A percentile compares a stretch with the other conserved stretches of the same genome.
These are phyloP conservation scores for Cyphellophora attinorum DNA, from an alignment of 2,329 filamentous ascomycete species.

Conservation along the genomic window DNA sequence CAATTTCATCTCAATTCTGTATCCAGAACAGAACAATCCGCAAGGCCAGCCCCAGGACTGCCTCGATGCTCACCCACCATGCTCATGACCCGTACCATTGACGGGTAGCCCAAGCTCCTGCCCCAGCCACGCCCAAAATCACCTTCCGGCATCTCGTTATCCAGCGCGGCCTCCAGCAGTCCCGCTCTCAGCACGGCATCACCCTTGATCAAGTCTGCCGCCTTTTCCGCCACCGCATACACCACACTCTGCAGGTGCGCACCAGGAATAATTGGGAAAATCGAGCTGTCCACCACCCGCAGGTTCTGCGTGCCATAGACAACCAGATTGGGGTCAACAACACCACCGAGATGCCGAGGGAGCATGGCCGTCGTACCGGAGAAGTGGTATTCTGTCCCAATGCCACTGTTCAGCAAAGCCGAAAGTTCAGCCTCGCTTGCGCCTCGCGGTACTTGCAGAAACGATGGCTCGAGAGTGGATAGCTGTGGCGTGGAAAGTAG, in stretches of 20 bases:
- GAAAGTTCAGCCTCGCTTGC: slow-evolving; percentile 7
- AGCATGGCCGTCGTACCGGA: slow-evolving; percentile 26
- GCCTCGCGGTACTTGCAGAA: slow-evolving; percentile 8
- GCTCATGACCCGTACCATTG: too few relatives aligned
- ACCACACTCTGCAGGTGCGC: slow-evolving; percentile 27
- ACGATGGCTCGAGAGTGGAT: slow-evolving; percentile 6
- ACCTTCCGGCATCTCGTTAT: not conserved
- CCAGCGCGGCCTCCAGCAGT: slow-evolving; percentile 1
- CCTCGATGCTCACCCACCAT: too few relatives aligned
- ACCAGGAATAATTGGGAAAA: slow-evolving; percentile 24
- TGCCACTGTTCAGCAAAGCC: slow-evolving; percentile 2
- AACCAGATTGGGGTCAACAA: slow-evolving; percentile 22
- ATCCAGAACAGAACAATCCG: too few relatives aligned
- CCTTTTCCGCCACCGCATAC: slow-evolving; percentile 17
- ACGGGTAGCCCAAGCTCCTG: not conserved
- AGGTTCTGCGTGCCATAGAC: slow-evolving; percentile 24
- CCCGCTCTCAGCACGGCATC: slow-evolving; percentile 4
- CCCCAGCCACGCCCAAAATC: not conserved
- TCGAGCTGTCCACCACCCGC: slow-evolving; percentile 24
- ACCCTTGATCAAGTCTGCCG: slow-evolving; percentile 11
- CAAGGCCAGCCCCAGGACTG: too few relatives aligned
- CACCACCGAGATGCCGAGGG: slow-evolving; percentile 28
- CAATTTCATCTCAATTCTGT: too few relatives aligned
- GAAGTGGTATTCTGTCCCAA: slow-evolving; percentile 12
- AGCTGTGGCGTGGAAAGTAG: slow-evolving; percentile 14